Conservation (phyloP, 2,329 filamentous ascomycete genomes). For the Passalora sequoiae region DNA sequence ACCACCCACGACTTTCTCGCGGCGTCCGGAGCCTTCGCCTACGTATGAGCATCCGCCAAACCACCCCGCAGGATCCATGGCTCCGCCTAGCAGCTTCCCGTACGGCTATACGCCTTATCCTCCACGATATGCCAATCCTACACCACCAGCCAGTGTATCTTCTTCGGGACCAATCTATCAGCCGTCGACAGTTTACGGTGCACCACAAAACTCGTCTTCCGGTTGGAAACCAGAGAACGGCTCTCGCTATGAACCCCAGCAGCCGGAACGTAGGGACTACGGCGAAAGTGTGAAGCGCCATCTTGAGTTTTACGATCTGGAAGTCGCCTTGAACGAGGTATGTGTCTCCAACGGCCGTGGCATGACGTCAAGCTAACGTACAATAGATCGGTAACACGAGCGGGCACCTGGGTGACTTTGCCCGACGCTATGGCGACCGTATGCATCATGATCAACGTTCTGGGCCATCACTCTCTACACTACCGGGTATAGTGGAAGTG, state of each 20-base stretch:
- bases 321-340: constrained; percentile 48
- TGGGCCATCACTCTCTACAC: constrained; percentile 43
- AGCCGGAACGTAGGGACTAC: constrained; percentile 33
- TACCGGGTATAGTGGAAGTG: constrained; percentile 47
- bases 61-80: constrained; percentile 35
- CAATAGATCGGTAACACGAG: constrained; percentile 43
- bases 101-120: constrained; percentile 41
- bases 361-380: constrained; percentile 9
- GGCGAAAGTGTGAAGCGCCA: constrained; percentile 57
- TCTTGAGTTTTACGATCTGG: constrained; percentile 58
- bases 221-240: constrained; percentile 37
- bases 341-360: constrained; percentile 13
- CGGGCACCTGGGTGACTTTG: constrained; percentile 45
- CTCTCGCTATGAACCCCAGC: constrained; percentile 14
- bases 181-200: constrained; percentile 38
- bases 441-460: constrained; percentile 48
- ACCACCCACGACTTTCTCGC: constrained; percentile 15
- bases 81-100: constrained; percentile 31
- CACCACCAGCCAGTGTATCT: constrained; percentile 31
- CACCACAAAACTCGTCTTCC: constrained; percentile 35
- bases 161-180: constrained; percentile 41
- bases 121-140: constrained; percentile 38
- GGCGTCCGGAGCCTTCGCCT: constrained; percentile 27
- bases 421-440: constrained; percentile 46
- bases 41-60: constrained; percentile 36